These are phyloP conservation scores for Cerioporus squamosus DNA, from an alignment of 1,284 basidiomycete genomes.

Conservation along the genomic window DNA sequence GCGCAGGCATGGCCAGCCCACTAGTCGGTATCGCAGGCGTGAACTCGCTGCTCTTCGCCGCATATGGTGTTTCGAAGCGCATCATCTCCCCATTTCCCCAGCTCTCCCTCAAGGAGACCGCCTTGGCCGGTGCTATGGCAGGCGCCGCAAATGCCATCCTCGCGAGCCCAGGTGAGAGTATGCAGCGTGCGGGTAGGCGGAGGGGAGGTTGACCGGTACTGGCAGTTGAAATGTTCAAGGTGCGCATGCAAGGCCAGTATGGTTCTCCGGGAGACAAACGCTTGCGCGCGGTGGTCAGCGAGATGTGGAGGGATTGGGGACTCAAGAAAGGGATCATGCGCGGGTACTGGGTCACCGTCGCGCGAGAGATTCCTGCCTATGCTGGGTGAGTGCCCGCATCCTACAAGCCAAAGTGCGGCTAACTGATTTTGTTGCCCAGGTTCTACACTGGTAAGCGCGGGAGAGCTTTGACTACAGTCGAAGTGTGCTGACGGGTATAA, in stretches of 20 bases:
- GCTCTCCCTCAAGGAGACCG: slow-evolving; percentile 79
- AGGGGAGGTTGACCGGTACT: not conserved
- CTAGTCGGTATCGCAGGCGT: slow-evolving; percentile 95
- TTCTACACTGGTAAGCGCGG: slow-evolving; percentile 69
- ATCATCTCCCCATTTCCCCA: slow-evolving; percentile 88
- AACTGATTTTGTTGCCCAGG: slow-evolving; percentile 46
- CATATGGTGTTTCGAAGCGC: slow-evolving; percentile 83
- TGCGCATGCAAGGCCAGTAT: slow-evolving; percentile 97
- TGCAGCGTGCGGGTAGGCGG: not conserved
- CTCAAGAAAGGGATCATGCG: slow-evolving; percentile 91
- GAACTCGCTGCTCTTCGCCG: slow-evolving; percentile 93
- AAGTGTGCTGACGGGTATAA: slow-evolving; percentile 8
- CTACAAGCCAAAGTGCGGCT: too few species aligned
- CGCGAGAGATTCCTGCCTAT: slow-evolving; percentile 93
- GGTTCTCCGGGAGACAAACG: slow-evolving; percentile 78
- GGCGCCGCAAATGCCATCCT: slow-evolving; percentile 89
- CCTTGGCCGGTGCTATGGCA: slow-evolving; percentile 88
- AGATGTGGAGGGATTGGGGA: slow-evolving; percentile 89
- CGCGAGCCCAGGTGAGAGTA: slow-evolving; percentile 78
- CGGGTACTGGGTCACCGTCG: slow-evolving; percentile 96
- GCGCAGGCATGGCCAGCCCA: slow-evolving; percentile 86
- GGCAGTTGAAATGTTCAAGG: slow-evolving; percentile 87
- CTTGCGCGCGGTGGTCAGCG: slow-evolving; percentile 69
- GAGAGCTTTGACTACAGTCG: slow-evolving; percentile 1
- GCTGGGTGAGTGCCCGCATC: slow-evolving; percentile 64